Base-by-base conservation (phyloP, 2,329 filamentous ascomycete species). In the Juglanconis sp. region DNA sequence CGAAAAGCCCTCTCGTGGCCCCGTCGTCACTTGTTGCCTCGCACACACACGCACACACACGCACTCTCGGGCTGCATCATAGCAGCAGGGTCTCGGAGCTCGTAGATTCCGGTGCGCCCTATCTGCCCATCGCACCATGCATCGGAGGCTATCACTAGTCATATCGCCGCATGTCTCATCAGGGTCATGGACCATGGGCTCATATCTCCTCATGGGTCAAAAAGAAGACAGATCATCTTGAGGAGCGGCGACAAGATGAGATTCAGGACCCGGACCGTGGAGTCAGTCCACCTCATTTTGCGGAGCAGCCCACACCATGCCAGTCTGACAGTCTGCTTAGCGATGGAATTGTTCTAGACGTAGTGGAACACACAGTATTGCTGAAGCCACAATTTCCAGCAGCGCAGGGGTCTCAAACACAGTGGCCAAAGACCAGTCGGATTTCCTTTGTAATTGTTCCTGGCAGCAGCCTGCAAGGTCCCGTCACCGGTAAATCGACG, bases 341-440 rank as follows among this genome's bases (percentile, higher is more conserved):
- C 49, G 40, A 52, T 52, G 42, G 36, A 63, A 63, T 63, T 53
- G 53, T 63, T 63, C 61, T 60, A 57, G 61, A 63, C 60, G 57
- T 49, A 53, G 57, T 57, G 53, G 60, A 55, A 53, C 49, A 42
- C 49, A 42, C 48, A 24, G 24, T 24, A 24, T 24, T 62, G 54
- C 57, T 15, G 54, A 38, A 53, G 44, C 44, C 51, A 49, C 57
- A 59, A 53, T 54, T 53, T 54, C 57, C 40, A 48, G 40, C 34
- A 38, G 44, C 13, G 30, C 61, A 63, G 53, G 60, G 53, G 49
- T 47, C 40, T 38, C 35, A 60, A 38, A 53, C 31, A 32, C 40
- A 49, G n/a, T 36, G 50, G 30, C 49, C 60, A 53, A 34, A 38
- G 40, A 46, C 56, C 24, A 36, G 46, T 54, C 53, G 55, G 24